Base-by-base conservation (phyloP, 495 filamentous ascomycete species). In the Aspergillus affinis region DNA sequence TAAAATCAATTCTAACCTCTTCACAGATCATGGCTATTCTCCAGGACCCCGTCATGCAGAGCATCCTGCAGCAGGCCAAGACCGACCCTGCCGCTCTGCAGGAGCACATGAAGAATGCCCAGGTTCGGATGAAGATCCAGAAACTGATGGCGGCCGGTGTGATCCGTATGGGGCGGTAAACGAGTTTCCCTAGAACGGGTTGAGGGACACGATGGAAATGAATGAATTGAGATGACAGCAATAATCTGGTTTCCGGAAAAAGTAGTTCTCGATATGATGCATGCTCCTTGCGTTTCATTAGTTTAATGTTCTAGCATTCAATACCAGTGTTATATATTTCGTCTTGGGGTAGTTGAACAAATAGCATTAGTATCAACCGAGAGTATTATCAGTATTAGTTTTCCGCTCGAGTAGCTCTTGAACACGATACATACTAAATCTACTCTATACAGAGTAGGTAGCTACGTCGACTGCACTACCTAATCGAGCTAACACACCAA, bases 21-120 rank as follows among this genome's bases (percentile, higher is more conserved):
- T 13, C 18, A 17, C 61, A 94, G 88, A 93, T 96, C 72, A 87
- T 94, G 84, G 77, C 83, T 56, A 95, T 98, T 69, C 88, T 97
- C 70, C 85, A 89, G 72, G 95, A 98, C 69, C 94, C 94, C 5
- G 86, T 98, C 68, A 98, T 98, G 95, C 91, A 98, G 74, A 90
- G 88, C 69, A 98, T 98, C 65, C 86, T 98, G 45, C 90, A 94
- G 72, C 92, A 97, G 78, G 94, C 94, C 51, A 97, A 98, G 81
- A 86, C 85, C 50, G 91, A 98, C 72, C 94, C 94, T 4, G 87
- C 87, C 21, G 93, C 95, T 23, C 80, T 99, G 65, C 87, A 92
- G 64, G 93, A 98, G 67, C 94, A 99, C 76, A 96, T 98, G 91
- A 90, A 88, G 81, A 98, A 97, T 78, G 80, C 89, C 8, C 82